phyloP scores from a whole-genome alignment of 805 yeast genomes.

The Cyberlindnera mycetangii region DNA sequence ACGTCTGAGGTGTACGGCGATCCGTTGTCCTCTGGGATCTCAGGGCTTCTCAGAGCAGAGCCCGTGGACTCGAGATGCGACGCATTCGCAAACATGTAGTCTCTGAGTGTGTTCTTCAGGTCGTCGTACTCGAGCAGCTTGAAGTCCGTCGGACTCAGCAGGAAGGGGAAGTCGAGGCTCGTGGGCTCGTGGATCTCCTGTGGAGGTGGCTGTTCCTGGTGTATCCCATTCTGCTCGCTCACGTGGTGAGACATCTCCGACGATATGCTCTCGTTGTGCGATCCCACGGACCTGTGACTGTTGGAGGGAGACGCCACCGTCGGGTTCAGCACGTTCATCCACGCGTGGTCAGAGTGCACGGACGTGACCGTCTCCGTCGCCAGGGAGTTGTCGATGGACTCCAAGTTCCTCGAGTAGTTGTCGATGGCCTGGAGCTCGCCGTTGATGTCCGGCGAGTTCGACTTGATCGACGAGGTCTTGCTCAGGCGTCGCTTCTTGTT shows the following conservation, averaged over 20 bases:
- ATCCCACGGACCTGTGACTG: constrained; percentile 1
- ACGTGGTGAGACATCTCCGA: constrained; percentile 1
- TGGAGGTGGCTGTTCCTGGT: not conserved
- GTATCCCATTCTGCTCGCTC: not conserved
- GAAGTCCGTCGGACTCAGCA: constrained; percentile 13
- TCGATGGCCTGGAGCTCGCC: constrained; percentile 14
- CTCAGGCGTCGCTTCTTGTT: constrained; percentile 6
- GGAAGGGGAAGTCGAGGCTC: constrained; percentile 6
- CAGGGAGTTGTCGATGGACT: constrained; percentile 13
- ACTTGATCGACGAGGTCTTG: not conserved
- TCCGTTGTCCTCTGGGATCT: not conserved
- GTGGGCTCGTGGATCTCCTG: not conserved
- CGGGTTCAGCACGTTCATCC: constrained; percentile 5
- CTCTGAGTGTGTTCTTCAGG: constrained; percentile 35
- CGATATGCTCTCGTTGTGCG: constrained; percentile 1
- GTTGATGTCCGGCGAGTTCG: constrained; percentile 3
- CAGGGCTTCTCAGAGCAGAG: constrained; percentile 2
- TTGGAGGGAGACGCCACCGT: constrained; percentile 2
- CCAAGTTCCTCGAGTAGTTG: constrained; percentile 16
- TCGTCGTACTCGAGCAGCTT: constrained; percentile 31
- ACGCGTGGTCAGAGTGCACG: not conserved
- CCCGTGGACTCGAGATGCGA: constrained; percentile 19
- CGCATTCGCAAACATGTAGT: constrained; percentile 38
- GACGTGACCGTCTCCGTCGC: constrained; percentile 3
- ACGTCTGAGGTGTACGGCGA: constrained; percentile 1